Base-by-base conservation (phyloP, 2,329 filamentous ascomycete genomes). In the Epichloe amarillans region DNA sequence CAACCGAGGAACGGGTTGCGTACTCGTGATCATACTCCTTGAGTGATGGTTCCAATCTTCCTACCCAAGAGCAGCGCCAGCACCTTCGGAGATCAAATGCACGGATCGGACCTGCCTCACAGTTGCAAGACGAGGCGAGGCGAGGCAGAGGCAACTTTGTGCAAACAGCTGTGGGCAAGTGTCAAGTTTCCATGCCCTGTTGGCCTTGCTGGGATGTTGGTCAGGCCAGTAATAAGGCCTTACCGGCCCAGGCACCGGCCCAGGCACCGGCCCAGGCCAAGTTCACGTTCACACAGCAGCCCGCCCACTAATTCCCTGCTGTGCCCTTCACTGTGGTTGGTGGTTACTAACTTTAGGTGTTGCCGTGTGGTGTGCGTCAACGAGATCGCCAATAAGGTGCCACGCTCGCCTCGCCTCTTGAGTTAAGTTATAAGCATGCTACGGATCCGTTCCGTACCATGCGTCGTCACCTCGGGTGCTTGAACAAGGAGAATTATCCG, bases 211-310 rank as follows among this genome's bases (percentile, higher is more conserved):
- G 8, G 26, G 26, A 11, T 8, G 26, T 10, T 30, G 26, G 8
- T 30, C 8, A 30, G 26, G 8, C 26, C 23, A 26, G 21, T 21
- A 21, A 21, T 21, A 21, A 21, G 21, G 21, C 21, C 21, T 4
- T 21, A 1, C 1, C 19, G 19, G 19, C 19, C 3, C 19, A 21
- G 26, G 26, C 26, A n/a, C n/a, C n/a, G n/a, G n/a, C n/a, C n/a
- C n/a, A n/a, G 19, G 19, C 19, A 1, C 1, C 19, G 19, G 19
- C 19, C 3, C 19, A 21, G 26, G 26, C 26, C 26, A 26, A 30
- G 47, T 49, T 49, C 40, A 40, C n/a, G n/a, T n/a, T n/a, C n/a
- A n/a, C n/a, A n/a, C 40, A 49, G 39, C 47, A 35, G 21, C 40
- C 33, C 47, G 40, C 40, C 47, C 47, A 40, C 47, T 44, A 30